These are phyloP conservation scores for Dianthus caryophyllus DNA, from an alignment of 148 eudicot genomes.

Conservation along the genomic window DNA sequence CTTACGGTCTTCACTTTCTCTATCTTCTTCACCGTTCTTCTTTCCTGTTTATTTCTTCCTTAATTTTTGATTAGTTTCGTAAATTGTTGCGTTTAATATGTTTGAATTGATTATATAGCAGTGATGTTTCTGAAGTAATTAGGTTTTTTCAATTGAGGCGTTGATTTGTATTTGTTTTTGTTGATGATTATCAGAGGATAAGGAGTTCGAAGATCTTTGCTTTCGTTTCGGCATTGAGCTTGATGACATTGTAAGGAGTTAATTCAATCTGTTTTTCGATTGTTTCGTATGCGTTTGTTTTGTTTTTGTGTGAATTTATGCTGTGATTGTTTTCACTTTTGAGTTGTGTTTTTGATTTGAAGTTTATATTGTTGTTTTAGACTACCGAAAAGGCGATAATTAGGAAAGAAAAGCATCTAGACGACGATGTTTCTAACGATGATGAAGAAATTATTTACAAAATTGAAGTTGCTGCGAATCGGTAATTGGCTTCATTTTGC, in stretches of 20 bases:
- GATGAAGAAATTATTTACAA: constrained; percentile 90
- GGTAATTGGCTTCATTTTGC: constrained; percentile 34
- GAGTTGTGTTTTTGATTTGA: neutral
- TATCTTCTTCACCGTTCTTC: too few relatives aligned
- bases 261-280: neutral
- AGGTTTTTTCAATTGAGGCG: too few relatives aligned
- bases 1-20: constrained; percentile 27
- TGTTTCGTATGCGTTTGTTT: neutral
- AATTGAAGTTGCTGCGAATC: constrained; percentile 89
- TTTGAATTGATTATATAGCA: neutral
- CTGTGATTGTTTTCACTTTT: too few relatives aligned
- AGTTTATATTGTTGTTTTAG: constrained; percentile 34
- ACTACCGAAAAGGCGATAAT: constrained; percentile 91
- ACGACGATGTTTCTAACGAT: constrained; percentile 45
- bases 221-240: constrained; percentile 95
- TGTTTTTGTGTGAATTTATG: neutral
- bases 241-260: constrained; percentile 70
- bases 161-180: neutral
- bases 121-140: too few relatives aligned
- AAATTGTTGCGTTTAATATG: too few relatives aligned
- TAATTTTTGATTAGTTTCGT: too few relatives aligned
- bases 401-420: constrained; percentile 82
- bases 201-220: constrained; percentile 75
- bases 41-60: too few relatives aligned
- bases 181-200: constrained; percentile 36